These are phyloP conservation scores for Aspergillus vadensis DNA, from an alignment of 2,329 filamentous ascomycete species.

Conservation along the genomic window DNA sequence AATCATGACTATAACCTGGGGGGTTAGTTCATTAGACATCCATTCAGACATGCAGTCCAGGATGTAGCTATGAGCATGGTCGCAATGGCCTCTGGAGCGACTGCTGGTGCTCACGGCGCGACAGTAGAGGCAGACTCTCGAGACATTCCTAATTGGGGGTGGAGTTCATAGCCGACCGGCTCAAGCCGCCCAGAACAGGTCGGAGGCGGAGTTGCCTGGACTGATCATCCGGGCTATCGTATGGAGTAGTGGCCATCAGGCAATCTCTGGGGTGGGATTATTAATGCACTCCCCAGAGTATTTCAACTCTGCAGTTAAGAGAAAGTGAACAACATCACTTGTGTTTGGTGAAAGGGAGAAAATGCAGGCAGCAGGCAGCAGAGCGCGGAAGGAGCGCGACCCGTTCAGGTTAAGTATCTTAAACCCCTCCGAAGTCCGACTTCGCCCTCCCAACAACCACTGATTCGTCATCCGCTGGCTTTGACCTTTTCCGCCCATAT, in stretches of 20 bases:
- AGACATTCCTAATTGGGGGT: neutral
- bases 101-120: neutral
- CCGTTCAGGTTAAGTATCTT: constrained; percentile 3
- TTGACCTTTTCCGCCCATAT: neutral
- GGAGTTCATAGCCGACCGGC: constrained; percentile 1
- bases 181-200: neutral
- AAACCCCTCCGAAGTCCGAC: neutral
- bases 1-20: neutral
- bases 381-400: neutral
- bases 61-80: neutral
- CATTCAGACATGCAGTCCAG: neutral
- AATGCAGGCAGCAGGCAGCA: neutral
- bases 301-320: neutral
- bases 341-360: neutral
- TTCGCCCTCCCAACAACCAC: neutral
- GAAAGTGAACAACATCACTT: neutral
- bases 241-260: neutral
- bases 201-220: neutral
- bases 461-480: neutral
- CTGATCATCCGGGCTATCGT: neutral
- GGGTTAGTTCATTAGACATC: neutral
- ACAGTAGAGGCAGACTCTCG: neutral
- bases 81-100: neutral
- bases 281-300: neutral
- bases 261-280: neutral